Evolutionary conservation across 768 basidiomycete species (phyloP), one percentile per base, ranked within the genome.

Genomic region (Steccherinum ochraceum): DNA sequence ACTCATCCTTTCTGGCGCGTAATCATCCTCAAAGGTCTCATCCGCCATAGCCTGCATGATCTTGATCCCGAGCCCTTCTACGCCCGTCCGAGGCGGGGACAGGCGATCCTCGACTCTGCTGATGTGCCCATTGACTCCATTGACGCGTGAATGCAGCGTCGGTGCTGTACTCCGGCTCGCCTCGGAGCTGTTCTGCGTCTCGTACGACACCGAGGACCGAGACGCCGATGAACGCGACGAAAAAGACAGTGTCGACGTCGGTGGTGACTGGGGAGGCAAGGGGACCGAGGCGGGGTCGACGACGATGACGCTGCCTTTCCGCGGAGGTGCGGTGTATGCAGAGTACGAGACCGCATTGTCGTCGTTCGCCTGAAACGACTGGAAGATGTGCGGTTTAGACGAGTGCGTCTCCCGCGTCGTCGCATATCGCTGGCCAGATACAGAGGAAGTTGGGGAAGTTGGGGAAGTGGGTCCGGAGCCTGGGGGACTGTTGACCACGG

Each of bases 191-290:
- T 35, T 35, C 30, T 35, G 30, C 30, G 41, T 43, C 41, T 43
- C 41, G 19, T 60, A 63, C 1, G 75, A 76, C 12, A 67, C 54
- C 1, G 83, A 79, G 0, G 81, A 78, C 12, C 67, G 70, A 1
- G 84, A 84, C 12, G 73, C 68, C 2, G 84, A 86, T 1, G 86
- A 89, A n/a, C 70, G 79, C 3, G 88, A 89, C n/a, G 88, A 89
- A 57, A 83, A 77, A 0, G 88, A 91, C 13, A 89, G 56, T 0
- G 82, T 72, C 19, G 88, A 90, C 24, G 74, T 69, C 1, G 87
- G 83, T 12, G 88, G 88, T 1, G 88, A 89, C 53, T 81, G 72
- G 1, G 84, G 78, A 2, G 84, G 81, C 3, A 83, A 65, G n/a
- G 83, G 82, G 52, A 83, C 74, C 1, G 71, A 67, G 13, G 72